Conservation (phyloP, 208 protist genomes). For the Trypanosoma melophagium region DNA sequence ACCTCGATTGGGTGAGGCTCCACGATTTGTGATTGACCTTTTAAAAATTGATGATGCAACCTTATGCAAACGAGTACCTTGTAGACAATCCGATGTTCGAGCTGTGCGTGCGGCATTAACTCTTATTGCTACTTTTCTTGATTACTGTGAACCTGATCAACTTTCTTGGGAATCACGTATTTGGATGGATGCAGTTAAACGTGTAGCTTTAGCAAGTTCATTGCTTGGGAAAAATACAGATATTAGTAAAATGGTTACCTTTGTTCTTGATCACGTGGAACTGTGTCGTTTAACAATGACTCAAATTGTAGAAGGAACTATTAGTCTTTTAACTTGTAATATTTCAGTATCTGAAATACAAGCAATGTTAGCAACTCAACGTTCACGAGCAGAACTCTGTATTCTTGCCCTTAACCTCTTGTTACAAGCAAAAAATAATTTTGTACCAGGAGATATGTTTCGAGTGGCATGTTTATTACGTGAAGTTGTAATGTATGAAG, state of each 20-base stretch:
- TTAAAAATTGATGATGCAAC: conserved; percentile 15
- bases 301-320: conserved; percentile 30
- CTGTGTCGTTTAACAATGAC: conserved; percentile 18
- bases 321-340: conserved; percentile 23
- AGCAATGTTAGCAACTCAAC: conserved; percentile 15
- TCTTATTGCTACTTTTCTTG: conserved; percentile 38
- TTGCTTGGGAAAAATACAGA: conserved; percentile 31
- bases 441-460: conserved; percentile 30
- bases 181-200: conserved; percentile 65
- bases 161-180: conserved; percentile 45
- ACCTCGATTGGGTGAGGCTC: background rate
- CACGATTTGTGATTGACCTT: conserved; percentile 21
- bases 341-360: conserved; percentile 19
- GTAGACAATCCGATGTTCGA: conserved; percentile 45
- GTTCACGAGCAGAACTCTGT: conserved; percentile 13
- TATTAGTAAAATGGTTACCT: conserved; percentile 37
- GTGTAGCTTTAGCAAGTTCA: conserved; percentile 49
- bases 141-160: conserved; percentile 3
- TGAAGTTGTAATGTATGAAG: conserved; percentile 26
- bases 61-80: conserved; percentile 50
- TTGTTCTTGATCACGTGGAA: conserved; percentile 36
- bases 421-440: conserved; percentile 24
- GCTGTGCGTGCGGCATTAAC: conserved; percentile 57
- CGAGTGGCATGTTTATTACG: conserved; percentile 22
- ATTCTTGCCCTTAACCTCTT: conserved; percentile 33